Evolutionary conservation across 805 yeast genomes (phyloP).

Genomic region (Cyberlindnera mississippiensis): DNA sequence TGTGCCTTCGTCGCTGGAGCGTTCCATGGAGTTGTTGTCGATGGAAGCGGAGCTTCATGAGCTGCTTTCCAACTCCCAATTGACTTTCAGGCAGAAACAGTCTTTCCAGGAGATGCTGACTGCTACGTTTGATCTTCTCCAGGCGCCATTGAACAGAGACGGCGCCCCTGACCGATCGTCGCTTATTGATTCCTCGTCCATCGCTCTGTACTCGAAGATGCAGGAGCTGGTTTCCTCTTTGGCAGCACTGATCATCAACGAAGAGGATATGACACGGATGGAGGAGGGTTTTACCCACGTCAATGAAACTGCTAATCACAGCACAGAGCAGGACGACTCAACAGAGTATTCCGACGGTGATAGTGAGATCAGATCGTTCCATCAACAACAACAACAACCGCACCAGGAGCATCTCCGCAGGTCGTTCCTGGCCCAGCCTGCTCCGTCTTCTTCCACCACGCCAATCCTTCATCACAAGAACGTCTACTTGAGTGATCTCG

Average conservation of each 20-base stretch:
- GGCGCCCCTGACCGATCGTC: conserved; percentile 9
- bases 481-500: background rate
- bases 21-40: conserved; percentile 30
- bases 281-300: conserved; percentile 8
- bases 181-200: conserved; percentile 28
- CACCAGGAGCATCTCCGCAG: background rate
- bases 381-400: conserved; percentile 1
- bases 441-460: background rate
- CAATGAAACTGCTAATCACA: background rate
- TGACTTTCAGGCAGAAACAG: conserved; percentile 15
- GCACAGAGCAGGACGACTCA: background rate
- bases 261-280: conserved; percentile 16
- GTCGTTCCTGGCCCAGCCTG: background rate
- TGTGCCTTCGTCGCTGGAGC: conserved; percentile 16
- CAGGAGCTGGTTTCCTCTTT: conserved; percentile 31
- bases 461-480: background rate
- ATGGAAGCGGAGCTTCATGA: conserved; percentile 29
- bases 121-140: conserved; percentile 28
- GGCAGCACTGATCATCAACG: conserved; percentile 31
- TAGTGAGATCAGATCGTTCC: background rate
- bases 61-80: conserved; percentile 19
- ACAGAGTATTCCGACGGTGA: conserved; percentile 10
- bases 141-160: conserved; percentile 18
- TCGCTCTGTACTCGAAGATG: conserved; percentile 29
- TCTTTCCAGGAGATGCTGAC: conserved; percentile 23